Conservation (phyloP, 495 filamentous ascomycete genomes). For the Annulohypoxylon bovei region DNA sequence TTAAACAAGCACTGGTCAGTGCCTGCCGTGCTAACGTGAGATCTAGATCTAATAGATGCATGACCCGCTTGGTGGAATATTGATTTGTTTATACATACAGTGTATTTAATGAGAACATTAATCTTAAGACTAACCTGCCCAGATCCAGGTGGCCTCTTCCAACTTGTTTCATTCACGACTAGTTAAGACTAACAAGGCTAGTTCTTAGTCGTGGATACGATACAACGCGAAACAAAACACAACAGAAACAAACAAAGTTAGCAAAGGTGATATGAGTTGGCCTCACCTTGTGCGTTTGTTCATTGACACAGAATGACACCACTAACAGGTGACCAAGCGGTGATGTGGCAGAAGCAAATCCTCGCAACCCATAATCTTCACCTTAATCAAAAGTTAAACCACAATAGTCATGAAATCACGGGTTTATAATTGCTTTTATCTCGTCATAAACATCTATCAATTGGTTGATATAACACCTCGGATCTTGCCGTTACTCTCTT, state of each 20-base stretch:
- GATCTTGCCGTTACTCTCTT: background rate
- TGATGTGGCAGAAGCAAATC: constrained; percentile 4
- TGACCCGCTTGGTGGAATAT: background rate
- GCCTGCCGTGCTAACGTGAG: background rate
- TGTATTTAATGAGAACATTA: background rate
- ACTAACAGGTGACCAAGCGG: background rate
- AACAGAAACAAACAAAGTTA: background rate
- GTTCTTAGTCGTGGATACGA: background rate
- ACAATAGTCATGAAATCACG: background rate
- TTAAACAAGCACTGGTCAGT: background rate
- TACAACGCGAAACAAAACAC: background rate
- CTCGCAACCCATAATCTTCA: background rate
- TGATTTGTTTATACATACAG: background rate
- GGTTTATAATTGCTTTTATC: background rate
- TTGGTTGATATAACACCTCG: background rate
- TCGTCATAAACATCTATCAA: background rate
- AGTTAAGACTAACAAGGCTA: background rate
- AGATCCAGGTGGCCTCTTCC: background rate
- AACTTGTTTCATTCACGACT: background rate
- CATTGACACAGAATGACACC: background rate
- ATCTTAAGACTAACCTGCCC: background rate
- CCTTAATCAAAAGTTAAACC: background rate
- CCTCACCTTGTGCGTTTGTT: background rate
- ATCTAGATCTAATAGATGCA: constrained; percentile 2
- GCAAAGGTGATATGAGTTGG: background rate